Percentiles rank a stretch among this genome's conserved stretches.
Conservation (phyloP, 2,329 filamentous ascomycete genomes). For the Cytospora mali region DNA sequence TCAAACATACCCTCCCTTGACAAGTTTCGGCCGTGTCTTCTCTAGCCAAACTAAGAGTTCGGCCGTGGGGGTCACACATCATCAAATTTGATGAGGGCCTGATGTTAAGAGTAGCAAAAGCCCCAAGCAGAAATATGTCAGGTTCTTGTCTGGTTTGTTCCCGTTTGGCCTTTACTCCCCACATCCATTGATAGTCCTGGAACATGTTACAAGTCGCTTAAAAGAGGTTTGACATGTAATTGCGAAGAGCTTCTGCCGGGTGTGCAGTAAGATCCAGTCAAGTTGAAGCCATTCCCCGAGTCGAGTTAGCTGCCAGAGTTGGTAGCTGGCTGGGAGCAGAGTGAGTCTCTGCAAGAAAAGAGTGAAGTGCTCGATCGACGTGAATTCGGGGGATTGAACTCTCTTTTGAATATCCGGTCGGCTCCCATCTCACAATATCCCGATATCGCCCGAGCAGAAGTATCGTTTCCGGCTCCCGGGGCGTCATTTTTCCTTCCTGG, state of each 20-base stretch:
- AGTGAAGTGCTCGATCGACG: not conserved
- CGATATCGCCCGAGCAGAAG: constrained; percentile 29
- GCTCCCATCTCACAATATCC: constrained; percentile 6
- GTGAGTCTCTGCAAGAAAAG: not conserved
- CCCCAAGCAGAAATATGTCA: not conserved
- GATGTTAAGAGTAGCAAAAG: constrained; percentile 1
- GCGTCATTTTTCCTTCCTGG: constrained; percentile 33
- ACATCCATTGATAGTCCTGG: not conserved
- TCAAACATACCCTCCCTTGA: constrained; percentile 15
- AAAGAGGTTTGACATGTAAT: not conserved
- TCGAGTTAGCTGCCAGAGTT: constrained; percentile 22
- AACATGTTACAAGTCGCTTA: constrained; percentile 3
- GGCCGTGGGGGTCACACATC: constrained; percentile 26
- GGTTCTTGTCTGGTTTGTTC: not conserved
- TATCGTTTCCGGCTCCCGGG: constrained; percentile 25
- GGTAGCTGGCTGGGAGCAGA: not conserved
- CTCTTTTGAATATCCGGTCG: constrained; percentile 15
- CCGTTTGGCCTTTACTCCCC: not conserved
- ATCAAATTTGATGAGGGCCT: constrained; percentile 9
- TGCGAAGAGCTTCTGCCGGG: constrained; percentile 3
- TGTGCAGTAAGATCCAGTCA: constrained; percentile 2
- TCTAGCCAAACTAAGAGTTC: constrained; percentile 25
- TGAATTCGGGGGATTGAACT: constrained; percentile 9
- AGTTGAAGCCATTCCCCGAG: constrained; percentile 8
- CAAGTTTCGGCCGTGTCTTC: constrained; percentile 17